Evolutionary conservation across 768 basidiomycete genomes (phyloP).

Genomic region (Flagelloscypha sp.): DNA sequence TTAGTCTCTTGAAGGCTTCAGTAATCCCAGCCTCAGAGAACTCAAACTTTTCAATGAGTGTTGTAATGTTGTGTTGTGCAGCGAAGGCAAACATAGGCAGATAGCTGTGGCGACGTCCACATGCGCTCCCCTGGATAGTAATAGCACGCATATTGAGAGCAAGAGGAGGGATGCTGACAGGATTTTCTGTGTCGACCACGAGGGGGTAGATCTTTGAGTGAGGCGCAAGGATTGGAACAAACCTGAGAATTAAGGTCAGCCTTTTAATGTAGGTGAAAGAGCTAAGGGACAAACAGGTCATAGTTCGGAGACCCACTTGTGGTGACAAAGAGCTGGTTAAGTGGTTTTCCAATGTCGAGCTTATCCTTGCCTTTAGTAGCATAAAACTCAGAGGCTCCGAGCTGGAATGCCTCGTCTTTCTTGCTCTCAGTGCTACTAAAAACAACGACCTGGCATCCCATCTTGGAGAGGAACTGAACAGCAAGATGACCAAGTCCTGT

Average conservation of each 20-base stretch:
- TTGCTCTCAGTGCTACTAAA: constrained; percentile 26
- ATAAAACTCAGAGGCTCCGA: constrained; percentile 29
- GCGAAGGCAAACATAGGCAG: constrained; percentile 29
- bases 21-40: constrained; percentile 22
- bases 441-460: constrained; percentile 29
- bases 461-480: constrained; percentile 30
- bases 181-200: no score
- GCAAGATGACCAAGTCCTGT: constrained; percentile 31
- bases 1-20: constrained; percentile 18
- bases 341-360: constrained; percentile 18
- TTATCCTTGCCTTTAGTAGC: constrained; percentile 17
- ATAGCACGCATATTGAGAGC: no score
- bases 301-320: no score
- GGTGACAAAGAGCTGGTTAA: constrained; percentile 25
- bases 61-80: constrained; percentile 18
- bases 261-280: no score
- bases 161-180: no score
- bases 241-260: no score
- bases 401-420: constrained; percentile 20
- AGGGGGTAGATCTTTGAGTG: constrained; percentile 18
- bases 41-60: constrained; percentile 23
- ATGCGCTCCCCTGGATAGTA: no score
- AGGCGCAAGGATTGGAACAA: no score
- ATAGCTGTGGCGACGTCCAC: no score
- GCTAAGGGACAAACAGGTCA: no score